Evolutionary conservation across 2,329 filamentous ascomycete genomes (phyloP), one percentile per base, ranked within the genome.

Genomic region (Epichloe elymi): DNA sequence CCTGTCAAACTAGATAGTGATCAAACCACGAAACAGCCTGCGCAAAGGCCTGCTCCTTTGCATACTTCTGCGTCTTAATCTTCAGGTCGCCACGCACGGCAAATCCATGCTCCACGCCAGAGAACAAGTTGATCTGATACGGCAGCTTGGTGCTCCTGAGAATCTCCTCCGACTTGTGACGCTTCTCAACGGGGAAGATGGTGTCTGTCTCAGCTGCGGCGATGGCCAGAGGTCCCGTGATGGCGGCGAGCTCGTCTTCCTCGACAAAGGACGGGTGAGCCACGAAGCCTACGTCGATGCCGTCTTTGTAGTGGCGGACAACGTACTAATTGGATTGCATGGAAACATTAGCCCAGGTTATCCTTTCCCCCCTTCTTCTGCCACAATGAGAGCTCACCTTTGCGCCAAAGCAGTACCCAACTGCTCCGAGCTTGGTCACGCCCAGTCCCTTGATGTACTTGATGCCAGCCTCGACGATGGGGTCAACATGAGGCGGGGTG

Each of bases 1-100:
- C 8, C 14, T 15, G 2, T 48, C 46, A 48, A 15, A 1, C 30
- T 7, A 53, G 26, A 40, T 51, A 42, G 12, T 82, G 72, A 50
- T 85, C 76, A 61, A 91, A 89, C 85, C 85, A 93, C 52, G 73
- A 67, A 49, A 88, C 75, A 26, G 86, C 85, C 73, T 91, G 86
- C 57, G 76, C 68, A 64, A 90, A 90, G 0, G 87, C 86, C 63
- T 82, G 76, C 69, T 91, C 85, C 74, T 90, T 90, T 35, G 82
- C 85, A 63, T 80, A 90, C 66, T 75, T 80, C 61, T 78, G 68
- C 51, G 61, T 57, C 19, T 69, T 68, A 52, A 74, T 68, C 3
- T 67, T 68, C 30, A 75, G 51, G 59, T 91, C 81, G 4, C 72
- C 78, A 37, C 86, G 75, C 7, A 88, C 82, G 15, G 80, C 82